Base-by-base conservation (phyloP, 441 rosid species). In the Bocquillonia castaneifolia region DNA sequence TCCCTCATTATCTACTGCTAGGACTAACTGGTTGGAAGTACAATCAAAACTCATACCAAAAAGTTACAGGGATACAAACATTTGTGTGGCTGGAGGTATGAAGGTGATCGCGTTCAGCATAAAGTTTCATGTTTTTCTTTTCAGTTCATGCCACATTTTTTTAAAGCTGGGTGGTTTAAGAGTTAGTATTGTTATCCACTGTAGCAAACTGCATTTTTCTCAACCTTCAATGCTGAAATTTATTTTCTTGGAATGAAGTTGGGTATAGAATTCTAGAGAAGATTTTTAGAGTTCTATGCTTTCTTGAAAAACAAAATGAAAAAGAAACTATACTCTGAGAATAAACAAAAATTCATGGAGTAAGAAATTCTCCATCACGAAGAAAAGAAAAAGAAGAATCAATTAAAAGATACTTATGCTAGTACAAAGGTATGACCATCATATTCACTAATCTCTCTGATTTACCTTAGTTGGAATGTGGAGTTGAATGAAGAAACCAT, bases 61-160 rank as follows among this genome's bases (percentile, higher is more conserved):
- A 75, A 80, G 77, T 37, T 78, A 79, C 72, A 83, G 74, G 81
- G 92, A 89, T 75, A 82, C 96, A 73, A 92, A 88, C 75, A 77
- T 95, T 76, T 95, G 99, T 84, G 91, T 92, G 73, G 91, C 90
- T 77, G 99, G 99, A 89, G 99, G 99, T 95, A 89, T 80, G 96
- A 73, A 82, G 80, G 80, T 83, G 79, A 78, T 81, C 56, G 61
- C 78, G 59, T 72, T 77, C 60, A 63, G 45, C 32, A 59, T 68
- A 67, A 59, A 71, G 42, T 72, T 75, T 28, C 36, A 22, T 58
- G 12, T 5, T 42, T 50, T 6, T 45, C 20, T 17, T 56, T 45
- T 51, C 42, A 56, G 18, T n/a, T 37, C 17, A 32, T 60, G 23
- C 32, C 36, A 40, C 29, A 29, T 26, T 31, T 20, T 26, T 15